A percentile compares a stretch with the other conserved stretches of the same genome.
These are phyloP conservation scores for Hydnomerulius pinastri DNA, from an alignment of 768 basidiomycete genomes.

Conservation along the genomic window DNA sequence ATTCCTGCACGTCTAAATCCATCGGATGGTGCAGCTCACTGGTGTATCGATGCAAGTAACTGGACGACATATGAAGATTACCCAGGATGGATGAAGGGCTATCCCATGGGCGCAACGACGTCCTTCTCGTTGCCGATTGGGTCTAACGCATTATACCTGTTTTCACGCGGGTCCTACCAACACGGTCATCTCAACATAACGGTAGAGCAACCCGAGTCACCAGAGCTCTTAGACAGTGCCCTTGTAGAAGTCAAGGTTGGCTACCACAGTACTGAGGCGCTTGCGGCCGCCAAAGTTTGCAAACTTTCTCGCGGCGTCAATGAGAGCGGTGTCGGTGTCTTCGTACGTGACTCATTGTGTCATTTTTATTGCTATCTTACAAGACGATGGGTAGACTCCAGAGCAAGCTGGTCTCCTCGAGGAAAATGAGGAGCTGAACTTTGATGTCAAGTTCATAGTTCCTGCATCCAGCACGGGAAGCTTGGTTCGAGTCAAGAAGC, in stretches of 20 bases:
- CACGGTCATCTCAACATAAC: slow-evolving; percentile 12
- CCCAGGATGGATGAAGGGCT: background rate
- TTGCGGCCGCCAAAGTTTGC: slow-evolving; percentile 22
- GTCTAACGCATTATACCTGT: slow-evolving; percentile 21
- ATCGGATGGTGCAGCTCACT: slow-evolving; percentile 3
- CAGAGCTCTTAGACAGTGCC: slow-evolving; percentile 10
- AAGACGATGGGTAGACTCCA: slow-evolving; percentile 26
- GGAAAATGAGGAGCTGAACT: slow-evolving; percentile 23
- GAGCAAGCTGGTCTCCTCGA: background rate
- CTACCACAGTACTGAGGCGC: background rate
- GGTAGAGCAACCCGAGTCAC: slow-evolving; percentile 15
- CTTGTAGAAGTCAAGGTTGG: slow-evolving; percentile 13
- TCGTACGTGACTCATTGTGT: slow-evolving; percentile 12
- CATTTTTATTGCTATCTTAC: background rate
- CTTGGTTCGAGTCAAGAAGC: slow-evolving; percentile 34
- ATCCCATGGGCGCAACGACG: slow-evolving; percentile 6
- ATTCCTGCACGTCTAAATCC: background rate
- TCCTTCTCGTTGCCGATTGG: slow-evolving; percentile 15
- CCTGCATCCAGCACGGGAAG: slow-evolving; percentile 22
- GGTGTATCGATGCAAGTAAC: slow-evolving; percentile 3
- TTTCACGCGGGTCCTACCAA: slow-evolving; percentile 19
- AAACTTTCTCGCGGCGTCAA: slow-evolving; percentile 19
- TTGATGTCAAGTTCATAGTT: slow-evolving; percentile 36
- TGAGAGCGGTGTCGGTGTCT: slow-evolving; percentile 21
- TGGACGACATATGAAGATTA: background rate